Conservation (phyloP, 2,329 filamentous ascomycete genomes). For the Phialocephala subalpina region DNA sequence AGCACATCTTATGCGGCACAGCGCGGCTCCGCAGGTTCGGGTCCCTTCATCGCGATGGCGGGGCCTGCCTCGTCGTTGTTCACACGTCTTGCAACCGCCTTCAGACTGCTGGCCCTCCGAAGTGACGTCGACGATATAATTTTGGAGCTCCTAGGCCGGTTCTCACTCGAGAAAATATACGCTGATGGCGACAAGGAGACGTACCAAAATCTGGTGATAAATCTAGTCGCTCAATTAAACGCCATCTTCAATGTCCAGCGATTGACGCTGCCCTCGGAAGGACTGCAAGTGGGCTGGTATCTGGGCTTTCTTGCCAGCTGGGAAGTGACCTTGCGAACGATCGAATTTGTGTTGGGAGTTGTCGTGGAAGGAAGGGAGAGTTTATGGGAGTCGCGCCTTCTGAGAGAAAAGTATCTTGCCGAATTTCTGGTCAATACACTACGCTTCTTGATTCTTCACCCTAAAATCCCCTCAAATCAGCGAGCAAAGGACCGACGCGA, state of each 20-base stretch:
- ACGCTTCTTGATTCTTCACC: slow-evolving; percentile 49
- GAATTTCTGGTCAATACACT: slow-evolving; percentile 49
- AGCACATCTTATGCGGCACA: slow-evolving; percentile 20
- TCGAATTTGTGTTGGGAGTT: slow-evolving; percentile 50
- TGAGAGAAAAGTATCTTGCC: slow-evolving; percentile 49
- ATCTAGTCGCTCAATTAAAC: slow-evolving; percentile 49
- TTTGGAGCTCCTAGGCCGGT: slow-evolving; percentile 51
- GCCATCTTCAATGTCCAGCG: slow-evolving; percentile 50
- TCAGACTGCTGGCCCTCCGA: slow-evolving; percentile 48
- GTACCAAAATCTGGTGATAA: slow-evolving; percentile 48
- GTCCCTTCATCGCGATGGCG: slow-evolving; percentile 35
- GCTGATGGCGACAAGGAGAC: slow-evolving; percentile 44
- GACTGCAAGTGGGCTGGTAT: slow-evolving; percentile 46
- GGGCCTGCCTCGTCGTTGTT: slow-evolving; percentile 48
- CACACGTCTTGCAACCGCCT: slow-evolving; percentile 46
- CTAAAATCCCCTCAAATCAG: slow-evolving; percentile 45
- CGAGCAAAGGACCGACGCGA: slow-evolving; percentile 47
- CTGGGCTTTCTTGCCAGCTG: slow-evolving; percentile 50
- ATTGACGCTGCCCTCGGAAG: slow-evolving; percentile 49
- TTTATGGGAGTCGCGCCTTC: slow-evolving; percentile 35
- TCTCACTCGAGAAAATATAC: slow-evolving; percentile 52
- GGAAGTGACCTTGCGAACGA: slow-evolving; percentile 48
- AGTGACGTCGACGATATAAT: slow-evolving; percentile 52
- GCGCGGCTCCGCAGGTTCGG: not conserved
- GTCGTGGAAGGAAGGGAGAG: slow-evolving; percentile 48